Base-by-base conservation (phyloP, 371 early-diverging fungal species). In the Blakeslea trispora region DNA sequence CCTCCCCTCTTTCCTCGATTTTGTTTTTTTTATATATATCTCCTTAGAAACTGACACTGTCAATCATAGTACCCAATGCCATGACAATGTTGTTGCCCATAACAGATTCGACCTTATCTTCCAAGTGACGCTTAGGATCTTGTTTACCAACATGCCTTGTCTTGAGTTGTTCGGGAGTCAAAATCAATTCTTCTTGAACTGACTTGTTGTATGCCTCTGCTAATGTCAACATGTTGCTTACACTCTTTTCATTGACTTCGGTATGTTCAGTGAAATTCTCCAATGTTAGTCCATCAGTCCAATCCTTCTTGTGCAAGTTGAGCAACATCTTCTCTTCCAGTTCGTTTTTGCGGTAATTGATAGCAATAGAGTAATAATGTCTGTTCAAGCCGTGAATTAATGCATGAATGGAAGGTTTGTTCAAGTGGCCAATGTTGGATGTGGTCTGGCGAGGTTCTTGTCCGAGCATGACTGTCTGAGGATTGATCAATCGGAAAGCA, bases 381-480 rank as follows among this genome's bases (percentile, higher is more conserved):
- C 99, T 89, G 84, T 99, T 99, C 47, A 99, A 77, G 11, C 99
- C 99, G 74, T 99, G 99, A 50, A 99, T 94, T 57, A 99, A 81
- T 21, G 99, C 97, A 74, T 98, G 98, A 62, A 98, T 96, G 55
- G 93, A 92, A 10, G 99, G 99, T 75, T 98, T 99, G 78, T 97
- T 96, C 63, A 99, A 80, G 69, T 97, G 96, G n/a, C 99, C 99
- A 74, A 99, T 95, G 78, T 99, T 99, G 5, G 96, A 95, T 5
- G 99, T 99, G 0, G 97, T 95, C 72, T 99, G 99, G 28, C 99
- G 91, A n/a, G 99, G 95, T 64, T 99, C 99, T 68, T 92, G 91
- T 22, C 93, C 93, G 18, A 93, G 77, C 81, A 96, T 91, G 4
- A 90, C 79, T 15, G 87, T 81, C 66, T 96, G 92, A 43, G 97